These are phyloP conservation scores for Pseudopithomyces chartarum DNA, from an alignment of 2,329 filamentous ascomycete species.

Conservation along the genomic window DNA sequence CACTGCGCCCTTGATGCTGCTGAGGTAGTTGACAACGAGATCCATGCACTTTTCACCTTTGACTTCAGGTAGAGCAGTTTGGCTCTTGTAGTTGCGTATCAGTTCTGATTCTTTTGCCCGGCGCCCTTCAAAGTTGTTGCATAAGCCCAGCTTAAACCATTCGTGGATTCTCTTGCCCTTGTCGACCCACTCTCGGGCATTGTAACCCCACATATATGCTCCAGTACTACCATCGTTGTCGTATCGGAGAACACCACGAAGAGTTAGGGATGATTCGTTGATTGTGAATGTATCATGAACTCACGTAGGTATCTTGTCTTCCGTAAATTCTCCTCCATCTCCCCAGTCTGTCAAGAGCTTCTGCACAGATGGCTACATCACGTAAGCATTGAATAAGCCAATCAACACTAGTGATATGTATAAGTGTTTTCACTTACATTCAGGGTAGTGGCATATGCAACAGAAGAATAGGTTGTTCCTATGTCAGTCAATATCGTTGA, in stretches of 20 bases:
- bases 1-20: conserved; percentile 1
- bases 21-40: conserved; percentile 5
- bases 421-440: not conserved
- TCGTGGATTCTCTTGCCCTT: not conserved
- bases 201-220: not conserved
- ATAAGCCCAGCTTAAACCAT: conserved; percentile 5
- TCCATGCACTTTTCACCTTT: conserved; percentile 1
- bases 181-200: not conserved
- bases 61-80: not conserved
- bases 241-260: too few relatives aligned
- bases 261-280: too few relatives aligned
- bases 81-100: conserved; percentile 3
- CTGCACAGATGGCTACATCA: not conserved
- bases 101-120: conserved; percentile 5
- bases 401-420: too few relatives aligned
- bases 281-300: not conserved
- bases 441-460: not conserved
- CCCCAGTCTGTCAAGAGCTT: not conserved
- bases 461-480: conserved; percentile 3
- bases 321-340: not conserved
- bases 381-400: too few relatives aligned
- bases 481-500: not conserved
- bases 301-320: conserved; percentile 2
- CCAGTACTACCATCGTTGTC: not conserved
- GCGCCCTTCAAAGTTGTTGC: conserved; percentile 4